Base-by-base conservation (phyloP, 2,329 filamentous ascomycete genomes). In the Fusarium anguioides region DNA sequence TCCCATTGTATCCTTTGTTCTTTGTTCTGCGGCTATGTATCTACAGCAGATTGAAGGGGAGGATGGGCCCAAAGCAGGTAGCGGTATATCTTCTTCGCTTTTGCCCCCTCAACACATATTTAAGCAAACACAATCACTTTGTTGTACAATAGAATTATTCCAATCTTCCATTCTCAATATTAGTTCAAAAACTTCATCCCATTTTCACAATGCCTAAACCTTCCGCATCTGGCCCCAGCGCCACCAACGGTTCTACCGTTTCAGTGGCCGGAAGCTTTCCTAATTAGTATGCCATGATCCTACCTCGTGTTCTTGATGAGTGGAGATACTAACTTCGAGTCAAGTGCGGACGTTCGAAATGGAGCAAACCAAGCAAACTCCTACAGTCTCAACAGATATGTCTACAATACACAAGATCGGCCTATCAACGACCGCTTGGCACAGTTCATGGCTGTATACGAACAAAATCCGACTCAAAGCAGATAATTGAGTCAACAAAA, bases 181-280 rank as follows among this genome's bases (percentile, higher is more conserved):
- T 1, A 41, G n/a, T 15, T 27, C 18, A n/a, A 49, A n/a, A 15
- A 29, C 12, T 9, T 29, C 27, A 29, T 12, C 9, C 27, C 27
- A 2, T 12, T 29, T 29, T 9, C 5, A 29, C 27, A 14, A 54
- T 54, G 50, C 15, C 50, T 7, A 27, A 18, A 11, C 29, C 41
- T 36, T 36, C 50, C 20, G 23, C 41, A 11, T 29, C 50, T 9
- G 41, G 20, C 20, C 18, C 42, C 11, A 36, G 42, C 6, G n/a
- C 6, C 4, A 7, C 41, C 18, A 18, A 36, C 42, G 20, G 5
- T 23, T 54, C 50, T 20, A 29, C 42, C 18, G 12, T 49, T 20
- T 46, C 50, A 9, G 18, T 54, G 14, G 50, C 50, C 20, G 50
- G 50, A 2, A 54, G 50, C 24, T 54, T 54, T n/a, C 42, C 6